These are phyloP conservation scores for Iberis pinnata DNA, from an alignment of 345 rosid species.

Conservation along the genomic window DNA sequence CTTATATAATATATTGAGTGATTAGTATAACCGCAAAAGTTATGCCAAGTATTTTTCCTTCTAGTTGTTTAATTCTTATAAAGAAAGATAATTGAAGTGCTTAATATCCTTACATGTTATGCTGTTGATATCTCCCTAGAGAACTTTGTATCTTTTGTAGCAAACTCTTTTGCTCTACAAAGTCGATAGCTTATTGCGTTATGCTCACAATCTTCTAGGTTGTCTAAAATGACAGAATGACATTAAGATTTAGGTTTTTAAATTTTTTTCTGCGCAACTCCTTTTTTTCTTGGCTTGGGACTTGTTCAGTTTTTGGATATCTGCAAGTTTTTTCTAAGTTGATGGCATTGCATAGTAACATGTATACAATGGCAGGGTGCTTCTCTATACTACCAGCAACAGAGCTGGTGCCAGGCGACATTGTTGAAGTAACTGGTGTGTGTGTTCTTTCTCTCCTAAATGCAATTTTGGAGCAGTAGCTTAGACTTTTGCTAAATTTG, in stretches of 20 bases:
- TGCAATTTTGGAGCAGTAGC: constrained; percentile 10
- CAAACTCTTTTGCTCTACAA: constrained; percentile 8
- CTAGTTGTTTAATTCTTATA: background rate
- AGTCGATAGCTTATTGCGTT: background rate
- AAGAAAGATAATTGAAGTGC: background rate
- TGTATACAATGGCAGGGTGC: constrained; percentile 56
- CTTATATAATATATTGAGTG: background rate
- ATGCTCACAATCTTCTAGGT: constrained; percentile 6
- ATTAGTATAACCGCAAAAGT: background rate
- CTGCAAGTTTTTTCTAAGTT: constrained; percentile 17
- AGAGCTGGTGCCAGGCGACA: constrained; percentile 94
- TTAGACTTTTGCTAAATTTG: constrained; percentile 3
- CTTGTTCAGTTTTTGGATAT: constrained; percentile 8
- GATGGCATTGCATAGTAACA: constrained; percentile 12
- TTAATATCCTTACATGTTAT: background rate
- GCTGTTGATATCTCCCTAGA: constrained; percentile 14
- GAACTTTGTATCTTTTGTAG: constrained; percentile 9
- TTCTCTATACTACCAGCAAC: constrained; percentile 93
- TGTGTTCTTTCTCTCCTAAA: constrained; percentile 1
- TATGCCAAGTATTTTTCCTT: background rate
- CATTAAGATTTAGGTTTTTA: background rate
- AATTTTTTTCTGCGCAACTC: background rate
- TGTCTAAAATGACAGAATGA: constrained; percentile 2
- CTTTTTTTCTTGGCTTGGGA: background rate
- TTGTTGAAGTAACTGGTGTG: constrained; percentile 89